Conservation (phyloP, 805 yeast genomes). For the Pichia membranifaciens region DNA sequence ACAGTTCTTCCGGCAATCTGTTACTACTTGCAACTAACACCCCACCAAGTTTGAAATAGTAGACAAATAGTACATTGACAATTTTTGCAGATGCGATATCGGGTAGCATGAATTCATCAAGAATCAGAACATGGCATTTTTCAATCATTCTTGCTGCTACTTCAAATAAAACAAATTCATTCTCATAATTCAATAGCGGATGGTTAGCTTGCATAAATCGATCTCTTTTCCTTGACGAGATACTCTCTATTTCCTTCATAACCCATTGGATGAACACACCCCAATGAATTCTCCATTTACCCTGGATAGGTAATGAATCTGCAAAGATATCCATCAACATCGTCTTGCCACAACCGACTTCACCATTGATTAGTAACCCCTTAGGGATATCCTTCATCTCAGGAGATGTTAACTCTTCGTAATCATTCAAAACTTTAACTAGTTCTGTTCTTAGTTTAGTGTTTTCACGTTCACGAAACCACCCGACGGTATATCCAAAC, state of each 20-base stretch:
- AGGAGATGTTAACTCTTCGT: slow-evolving; percentile 33
- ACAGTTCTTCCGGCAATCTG: slow-evolving; percentile 64
- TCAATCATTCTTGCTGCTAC: slow-evolving; percentile 59
- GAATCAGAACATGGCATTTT: slow-evolving; percentile 50
- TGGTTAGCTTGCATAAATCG: slow-evolving; percentile 28
- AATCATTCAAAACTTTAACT: slow-evolving; percentile 48
- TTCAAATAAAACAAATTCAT: slow-evolving; percentile 61
- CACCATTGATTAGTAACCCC: slow-evolving; percentile 59
- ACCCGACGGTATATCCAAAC: slow-evolving; percentile 28
- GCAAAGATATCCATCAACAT: slow-evolving; percentile 73
- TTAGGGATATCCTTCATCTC: slow-evolving; percentile 55
- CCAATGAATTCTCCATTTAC: slow-evolving; percentile 68
- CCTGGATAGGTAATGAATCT: slow-evolving; percentile 51
- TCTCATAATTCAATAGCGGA: slow-evolving; percentile 38
- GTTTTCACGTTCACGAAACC: slow-evolving; percentile 18
- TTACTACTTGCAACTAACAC: slow-evolving; percentile 71
- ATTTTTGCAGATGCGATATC: slow-evolving; percentile 72
- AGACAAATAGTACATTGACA: slow-evolving; percentile 56
- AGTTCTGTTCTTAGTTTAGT: slow-evolving; percentile 32
- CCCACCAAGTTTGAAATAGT: slow-evolving; percentile 69
- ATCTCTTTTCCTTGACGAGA: slow-evolving; percentile 39
- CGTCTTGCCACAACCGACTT: slow-evolving; percentile 71
- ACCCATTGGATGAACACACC: slow-evolving; percentile 66
- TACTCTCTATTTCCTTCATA: slow-evolving; percentile 52
- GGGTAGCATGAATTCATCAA: slow-evolving; percentile 75